Percentiles rank a stretch among this genome's conserved stretches.
These are phyloP conservation scores for Aureobasidium sp. DNA, from an alignment of 2,329 filamentous ascomycete genomes.

Conservation along the genomic window DNA sequence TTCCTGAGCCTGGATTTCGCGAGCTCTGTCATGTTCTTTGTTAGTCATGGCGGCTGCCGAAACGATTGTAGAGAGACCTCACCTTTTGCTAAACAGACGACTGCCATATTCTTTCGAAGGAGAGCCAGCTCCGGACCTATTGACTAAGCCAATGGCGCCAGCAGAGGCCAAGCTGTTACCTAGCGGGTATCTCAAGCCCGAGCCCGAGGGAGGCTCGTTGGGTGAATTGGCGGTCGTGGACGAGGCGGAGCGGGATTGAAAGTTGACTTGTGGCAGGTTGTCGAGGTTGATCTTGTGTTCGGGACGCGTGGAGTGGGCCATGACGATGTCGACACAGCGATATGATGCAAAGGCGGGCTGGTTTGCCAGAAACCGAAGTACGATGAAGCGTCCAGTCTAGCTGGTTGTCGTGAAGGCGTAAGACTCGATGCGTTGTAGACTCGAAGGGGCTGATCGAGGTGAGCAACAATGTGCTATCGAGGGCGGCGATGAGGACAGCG, in stretches of 20 bases:
- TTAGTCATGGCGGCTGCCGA: not conserved
- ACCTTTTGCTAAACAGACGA: conserved; percentile 89
- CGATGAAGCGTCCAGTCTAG: not conserved
- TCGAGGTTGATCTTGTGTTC: conserved; percentile 77
- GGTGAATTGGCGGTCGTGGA: conserved; percentile 75
- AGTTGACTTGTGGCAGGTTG: conserved; percentile 62
- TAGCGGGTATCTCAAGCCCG: conserved; percentile 62
- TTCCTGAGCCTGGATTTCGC: conserved; percentile 96
- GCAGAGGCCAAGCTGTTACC: conserved; percentile 50
- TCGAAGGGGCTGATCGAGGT: not conserved
- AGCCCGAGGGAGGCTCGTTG: conserved; percentile 57
- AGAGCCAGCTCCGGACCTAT: conserved; percentile 82
- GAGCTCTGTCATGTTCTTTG: conserved; percentile 51
- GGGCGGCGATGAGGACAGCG: conserved; percentile 2
- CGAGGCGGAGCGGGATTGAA: conserved; percentile 65
- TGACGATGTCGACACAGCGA: conserved; percentile 41
- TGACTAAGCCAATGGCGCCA: conserved; percentile 43
- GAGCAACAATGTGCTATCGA: not conserved
- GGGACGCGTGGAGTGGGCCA: conserved; percentile 73
- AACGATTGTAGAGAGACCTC: conserved; percentile 30
- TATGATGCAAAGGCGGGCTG: not conserved
- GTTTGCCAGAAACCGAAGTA: conserved; percentile 5
- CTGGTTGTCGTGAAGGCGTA: not conserved
- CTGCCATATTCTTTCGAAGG: conserved; percentile 85
- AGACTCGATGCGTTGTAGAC: not conserved